Evolutionary conservation across 805 yeast genomes (phyloP), one percentile per base, ranked within the genome.

Genomic region (Wickerhamiella sergipiensis): DNA sequence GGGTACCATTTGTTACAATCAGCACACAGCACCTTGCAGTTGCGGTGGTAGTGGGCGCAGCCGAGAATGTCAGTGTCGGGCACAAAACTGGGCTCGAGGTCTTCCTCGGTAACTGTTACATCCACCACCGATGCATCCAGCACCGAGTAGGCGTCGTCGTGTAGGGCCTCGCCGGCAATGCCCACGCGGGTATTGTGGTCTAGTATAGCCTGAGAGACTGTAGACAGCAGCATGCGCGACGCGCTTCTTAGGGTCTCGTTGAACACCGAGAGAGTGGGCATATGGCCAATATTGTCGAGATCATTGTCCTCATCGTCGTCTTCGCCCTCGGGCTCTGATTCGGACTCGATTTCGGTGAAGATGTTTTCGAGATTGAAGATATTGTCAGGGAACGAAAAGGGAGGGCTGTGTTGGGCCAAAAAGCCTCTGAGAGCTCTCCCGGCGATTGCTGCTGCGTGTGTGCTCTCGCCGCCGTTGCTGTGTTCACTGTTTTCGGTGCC

Each of bases 1-100:
- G 85, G 67, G 57, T 71, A 83, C 90, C 95, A 89, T 61, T 73
- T 72, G 31, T 71, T 66, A 61, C 97, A 89, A 2, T 73, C 72
- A 12, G 83, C 74, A 62, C 97, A 89, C 60, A 85, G 92, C 47
- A 85, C 65, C 63, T 88, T 87, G 67, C 95, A 87, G 53, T 81
- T 81, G 33, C 95, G 69, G 60, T 79, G 83, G 66, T 89, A 89
- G 66, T 89, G 97, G 19, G 68, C 69, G 63, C 97, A 89, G 2
- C 97, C 97, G 26, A 81, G 63, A 1, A 69, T 68, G 29, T 65
- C 21, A 54, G 55, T 13, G 15, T 15, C 47, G 10, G 39, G 24
- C 13, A 39, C 23, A 43, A n/a, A n/a, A 19, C 9, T 9, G 29
- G 47, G 17, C 45, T 29, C 40, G 23, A 31, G 12, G 22, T 49